Evolutionary conservation across 1,139 yeast species (phyloP).

Genomic region (Suhomyces taliae): DNA sequence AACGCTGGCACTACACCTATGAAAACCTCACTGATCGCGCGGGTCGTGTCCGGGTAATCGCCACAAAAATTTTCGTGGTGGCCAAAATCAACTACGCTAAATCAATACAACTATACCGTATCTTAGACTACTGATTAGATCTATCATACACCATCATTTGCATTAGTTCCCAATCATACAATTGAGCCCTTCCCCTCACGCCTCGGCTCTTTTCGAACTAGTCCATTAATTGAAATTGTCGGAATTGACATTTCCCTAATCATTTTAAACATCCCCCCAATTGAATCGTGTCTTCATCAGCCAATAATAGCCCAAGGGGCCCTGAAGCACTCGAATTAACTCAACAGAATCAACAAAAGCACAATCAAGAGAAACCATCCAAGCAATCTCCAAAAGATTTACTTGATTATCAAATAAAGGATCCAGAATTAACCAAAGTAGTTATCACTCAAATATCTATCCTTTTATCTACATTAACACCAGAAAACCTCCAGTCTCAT

Average conservation of each 20-base stretch:
- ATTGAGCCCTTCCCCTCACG: background rate
- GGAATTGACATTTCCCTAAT: background rate
- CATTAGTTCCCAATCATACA: slow-evolving; percentile 1
- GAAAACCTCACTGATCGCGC: background rate
- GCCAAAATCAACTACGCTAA: slow-evolving; percentile 7
- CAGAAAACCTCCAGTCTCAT: slow-evolving; percentile 42
- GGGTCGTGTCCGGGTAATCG: slow-evolving; percentile 15
- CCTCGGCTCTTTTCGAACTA: background rate
- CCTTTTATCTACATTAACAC: slow-evolving; percentile 44
- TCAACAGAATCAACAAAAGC: slow-evolving; percentile 4
- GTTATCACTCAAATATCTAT: slow-evolving; percentile 55
- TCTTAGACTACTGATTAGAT: slow-evolving; percentile 37
- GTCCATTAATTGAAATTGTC: background rate
- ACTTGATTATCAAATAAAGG: slow-evolving; percentile 12
- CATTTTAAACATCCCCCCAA: background rate
- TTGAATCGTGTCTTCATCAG: slow-evolving; percentile 32
- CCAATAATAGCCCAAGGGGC: slow-evolving; percentile 37
- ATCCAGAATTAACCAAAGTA: slow-evolving; percentile 43
- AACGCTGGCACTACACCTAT: background rate
- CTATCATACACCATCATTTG: slow-evolving; percentile 18
- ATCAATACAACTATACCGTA: slow-evolving; percentile 8
- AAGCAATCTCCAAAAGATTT: background rate
- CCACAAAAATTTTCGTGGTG: slow-evolving; percentile 15
- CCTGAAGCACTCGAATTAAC: slow-evolving; percentile 11
- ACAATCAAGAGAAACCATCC: slow-evolving; percentile 1